Evolutionary conservation across 208 protist species (phyloP).

Genomic region (Acanthamoeba culbertsoni): DNA sequence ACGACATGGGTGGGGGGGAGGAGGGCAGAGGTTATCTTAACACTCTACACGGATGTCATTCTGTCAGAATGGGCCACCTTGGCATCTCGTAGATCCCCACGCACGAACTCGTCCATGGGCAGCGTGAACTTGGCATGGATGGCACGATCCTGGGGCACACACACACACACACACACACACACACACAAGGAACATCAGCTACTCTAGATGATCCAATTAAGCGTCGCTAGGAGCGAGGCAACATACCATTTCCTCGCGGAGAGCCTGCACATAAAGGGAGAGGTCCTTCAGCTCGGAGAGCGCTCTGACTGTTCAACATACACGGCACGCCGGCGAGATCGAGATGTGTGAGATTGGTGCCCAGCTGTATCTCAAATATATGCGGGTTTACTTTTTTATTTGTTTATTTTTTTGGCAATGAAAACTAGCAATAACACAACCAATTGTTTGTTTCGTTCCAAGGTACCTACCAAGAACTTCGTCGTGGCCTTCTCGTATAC

Average conservation of each 20-base stretch:
- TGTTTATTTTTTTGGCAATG: too few relatives aligned
- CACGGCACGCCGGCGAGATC: too few relatives aligned
- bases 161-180: background rate
- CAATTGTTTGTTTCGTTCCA: background rate
- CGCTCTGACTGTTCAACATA: background rate
- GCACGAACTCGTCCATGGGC: constrained; percentile 34
- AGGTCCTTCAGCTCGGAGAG: constrained; percentile 2
- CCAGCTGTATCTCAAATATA: too few relatives aligned
- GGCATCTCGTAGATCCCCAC: background rate
- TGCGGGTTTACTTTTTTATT: too few relatives aligned
- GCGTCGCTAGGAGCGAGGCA: background rate
- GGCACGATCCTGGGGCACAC: background rate
- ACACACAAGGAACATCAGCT: background rate
- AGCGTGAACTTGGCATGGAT: constrained; percentile 28
- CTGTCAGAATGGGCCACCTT: background rate
- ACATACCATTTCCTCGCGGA: constrained; percentile 16
- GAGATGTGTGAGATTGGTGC: too few relatives aligned
- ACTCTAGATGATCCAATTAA: background rate
- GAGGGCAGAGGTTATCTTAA: too few relatives aligned
- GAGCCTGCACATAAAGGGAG: background rate
- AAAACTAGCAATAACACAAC: too few relatives aligned
- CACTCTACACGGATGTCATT: background rate
- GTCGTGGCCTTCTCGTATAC: background rate
- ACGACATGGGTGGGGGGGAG: background rate
- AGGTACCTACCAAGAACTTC: background rate